phyloP scores from a whole-genome alignment of 2,329 filamentous ascomycete genomes.

The Verticillium alfalfae region DNA sequence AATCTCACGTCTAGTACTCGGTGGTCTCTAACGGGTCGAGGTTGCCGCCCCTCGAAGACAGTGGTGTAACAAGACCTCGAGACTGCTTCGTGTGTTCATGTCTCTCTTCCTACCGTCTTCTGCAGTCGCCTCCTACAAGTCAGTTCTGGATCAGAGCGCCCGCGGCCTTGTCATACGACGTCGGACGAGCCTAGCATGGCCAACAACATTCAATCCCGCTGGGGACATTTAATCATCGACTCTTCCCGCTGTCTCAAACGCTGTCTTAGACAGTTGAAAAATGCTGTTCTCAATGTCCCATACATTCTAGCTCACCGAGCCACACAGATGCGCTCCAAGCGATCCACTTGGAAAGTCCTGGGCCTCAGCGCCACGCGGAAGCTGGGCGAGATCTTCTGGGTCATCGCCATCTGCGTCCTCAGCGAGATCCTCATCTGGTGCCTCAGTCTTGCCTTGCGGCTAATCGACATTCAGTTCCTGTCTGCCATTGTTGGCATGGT shows the following conservation, averaged over 20 bases:
- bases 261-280: not conserved
- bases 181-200: not conserved
- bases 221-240: not conserved
- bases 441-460: slow-evolving; percentile 28
- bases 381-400: slow-evolving; percentile 20
- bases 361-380: not conserved
- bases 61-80: not conserved
- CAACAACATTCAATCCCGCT: not conserved
- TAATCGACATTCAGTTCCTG: slow-evolving; percentile 32
- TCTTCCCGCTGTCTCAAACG: not conserved
- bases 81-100: not conserved
- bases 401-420: slow-evolving; percentile 29
- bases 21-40: not conserved
- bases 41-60: not conserved
- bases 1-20: not conserved
- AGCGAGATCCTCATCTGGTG: slow-evolving; percentile 42
- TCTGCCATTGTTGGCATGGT: slow-evolving; percentile 43
- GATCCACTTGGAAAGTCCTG: not conserved
- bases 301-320: not conserved
- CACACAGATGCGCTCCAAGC: not conserved
- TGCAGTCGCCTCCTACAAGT: not conserved
- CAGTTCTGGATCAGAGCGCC: not conserved
- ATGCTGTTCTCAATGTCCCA: not conserved
- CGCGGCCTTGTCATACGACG: not conserved
- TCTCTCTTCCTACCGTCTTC: not conserved